Evolutionary conservation across 305 asterid species (phyloP).

Genomic region (Rubia tinctorum): DNA sequence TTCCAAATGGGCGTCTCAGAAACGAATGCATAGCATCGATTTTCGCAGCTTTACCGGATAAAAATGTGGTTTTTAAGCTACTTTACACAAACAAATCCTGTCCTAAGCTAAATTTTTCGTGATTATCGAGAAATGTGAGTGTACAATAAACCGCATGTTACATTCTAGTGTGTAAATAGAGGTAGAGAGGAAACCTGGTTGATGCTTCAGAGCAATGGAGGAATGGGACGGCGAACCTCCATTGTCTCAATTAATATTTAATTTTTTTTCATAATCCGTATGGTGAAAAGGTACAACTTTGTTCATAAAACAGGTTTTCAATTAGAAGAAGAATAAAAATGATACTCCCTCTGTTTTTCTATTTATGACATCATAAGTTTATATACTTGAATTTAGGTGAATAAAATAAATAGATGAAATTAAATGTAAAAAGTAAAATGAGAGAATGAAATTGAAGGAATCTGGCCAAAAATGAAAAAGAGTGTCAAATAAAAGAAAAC

Average conservation of each 20-base stretch:
- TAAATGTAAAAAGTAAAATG: no score
- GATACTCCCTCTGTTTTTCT: no score
- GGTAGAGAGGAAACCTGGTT: constrained; percentile 6
- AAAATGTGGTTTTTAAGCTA: background rate
- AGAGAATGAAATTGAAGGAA: no score
- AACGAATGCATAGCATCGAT: constrained; percentile 47
- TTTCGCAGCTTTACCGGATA: constrained; percentile 7
- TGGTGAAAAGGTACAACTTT: no score
- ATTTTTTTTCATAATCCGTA: no score
- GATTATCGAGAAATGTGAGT: background rate
- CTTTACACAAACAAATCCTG: background rate
- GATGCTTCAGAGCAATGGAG: constrained; percentile 14
- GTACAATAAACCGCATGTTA: background rate
- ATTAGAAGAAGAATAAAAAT: no score
- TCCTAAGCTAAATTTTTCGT: background rate
- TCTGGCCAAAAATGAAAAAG: no score
- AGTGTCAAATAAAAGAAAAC: no score
- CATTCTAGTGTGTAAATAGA: constrained; percentile 1
- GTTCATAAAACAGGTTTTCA: no score
- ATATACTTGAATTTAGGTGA: no score
- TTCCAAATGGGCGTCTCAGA: constrained; percentile 37
- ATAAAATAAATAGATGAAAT: no score
- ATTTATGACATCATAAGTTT: no score
- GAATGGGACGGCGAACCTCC: constrained; percentile 12
- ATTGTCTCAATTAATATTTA: background rate